Base-by-base conservation (phyloP, 108 stramenopile genomes). In the Hondaea fermentalgiana region DNA sequence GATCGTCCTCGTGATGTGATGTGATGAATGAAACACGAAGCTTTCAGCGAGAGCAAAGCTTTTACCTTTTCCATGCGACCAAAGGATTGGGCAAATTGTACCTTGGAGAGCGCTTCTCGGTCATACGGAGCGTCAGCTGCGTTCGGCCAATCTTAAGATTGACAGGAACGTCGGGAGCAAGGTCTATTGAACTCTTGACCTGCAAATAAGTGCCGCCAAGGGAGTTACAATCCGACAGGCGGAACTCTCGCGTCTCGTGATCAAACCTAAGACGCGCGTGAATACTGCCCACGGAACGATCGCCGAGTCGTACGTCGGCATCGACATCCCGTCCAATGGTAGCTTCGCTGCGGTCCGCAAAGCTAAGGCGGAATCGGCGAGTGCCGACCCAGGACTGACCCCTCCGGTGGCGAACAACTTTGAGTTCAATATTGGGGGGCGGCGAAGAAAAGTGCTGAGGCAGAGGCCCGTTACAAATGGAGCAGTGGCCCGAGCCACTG, bases 401-500 rank as follows among this genome's bases (percentile, higher is more conserved):
- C 19, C 76, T 21, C 23, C 76, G 45, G 28, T 83, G 76, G 51
- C 76, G 76, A 21, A 83, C 76, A 1, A 83, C 76, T 45, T 83
- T 83, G 23, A 83, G 28, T 4, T 83, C 76, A 23, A 83, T 0
- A 3, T 83, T 83, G n/a, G 76, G 76, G 6, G 76, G 76, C 25
- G 76, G 76, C 10, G 76, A 83, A 2, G 76, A 83, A 53, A 83
- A 83, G 76, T 83, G 76, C 51, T 83, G 76, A 12, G 76, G 76
- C 0, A 83, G 76, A 83, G 76, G 76, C n/a, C 76, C 76, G 49
- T 83, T 83, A 45, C 76, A 83, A 28, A 83, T 83, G 23, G 76
- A 83, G 51, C 76, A 83, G 49, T 83, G 76, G 17, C 76, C 76
- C 3, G 76, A 83, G 10, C 76, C 76, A 3, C 76, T 83, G 28